These are phyloP conservation scores for Plantago ovata DNA, from an alignment of 257 asterid genomes.

Conservation along the genomic window DNA sequence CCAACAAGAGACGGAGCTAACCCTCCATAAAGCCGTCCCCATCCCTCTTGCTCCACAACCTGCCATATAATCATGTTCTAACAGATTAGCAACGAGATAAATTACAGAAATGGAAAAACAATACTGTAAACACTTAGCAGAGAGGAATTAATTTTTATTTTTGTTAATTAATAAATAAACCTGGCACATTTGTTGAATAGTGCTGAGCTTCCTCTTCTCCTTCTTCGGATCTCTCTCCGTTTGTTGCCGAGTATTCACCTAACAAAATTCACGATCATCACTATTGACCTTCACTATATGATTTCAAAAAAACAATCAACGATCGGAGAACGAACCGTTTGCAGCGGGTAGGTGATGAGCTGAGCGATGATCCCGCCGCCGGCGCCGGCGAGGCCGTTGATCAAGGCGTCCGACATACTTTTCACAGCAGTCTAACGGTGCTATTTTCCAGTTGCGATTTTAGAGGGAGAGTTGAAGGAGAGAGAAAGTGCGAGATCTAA, in stretches of 20 bases:
- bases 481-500: background rate
- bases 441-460: background rate
- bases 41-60: constrained; percentile 90
- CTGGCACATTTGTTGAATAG: constrained; percentile 68
- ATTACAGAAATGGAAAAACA: background rate
- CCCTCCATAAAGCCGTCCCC: constrained; percentile 89
- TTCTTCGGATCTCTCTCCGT: constrained; percentile 77
- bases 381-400: constrained; percentile 96
- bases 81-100: background rate
- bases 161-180: constrained; percentile 24
- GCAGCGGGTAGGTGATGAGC: constrained; percentile 91
- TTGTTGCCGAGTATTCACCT: constrained; percentile 95
- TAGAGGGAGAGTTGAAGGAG: background rate
- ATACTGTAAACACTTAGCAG: background rate
- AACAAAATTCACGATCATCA: constrained; percentile 23
- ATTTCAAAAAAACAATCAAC: background rate
- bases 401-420: constrained; percentile 91
- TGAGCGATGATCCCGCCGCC: constrained; percentile 96
- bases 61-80: constrained; percentile 25
- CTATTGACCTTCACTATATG: background rate
- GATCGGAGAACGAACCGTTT: constrained; percentile 48
- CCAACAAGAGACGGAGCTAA: constrained; percentile 87
- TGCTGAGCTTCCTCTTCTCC: constrained; percentile 55
- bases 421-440: background rate
- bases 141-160: constrained; percentile 2